Conservation (phyloP, 352 stramenopile genomes). For the Pythium graminicola region DNA sequence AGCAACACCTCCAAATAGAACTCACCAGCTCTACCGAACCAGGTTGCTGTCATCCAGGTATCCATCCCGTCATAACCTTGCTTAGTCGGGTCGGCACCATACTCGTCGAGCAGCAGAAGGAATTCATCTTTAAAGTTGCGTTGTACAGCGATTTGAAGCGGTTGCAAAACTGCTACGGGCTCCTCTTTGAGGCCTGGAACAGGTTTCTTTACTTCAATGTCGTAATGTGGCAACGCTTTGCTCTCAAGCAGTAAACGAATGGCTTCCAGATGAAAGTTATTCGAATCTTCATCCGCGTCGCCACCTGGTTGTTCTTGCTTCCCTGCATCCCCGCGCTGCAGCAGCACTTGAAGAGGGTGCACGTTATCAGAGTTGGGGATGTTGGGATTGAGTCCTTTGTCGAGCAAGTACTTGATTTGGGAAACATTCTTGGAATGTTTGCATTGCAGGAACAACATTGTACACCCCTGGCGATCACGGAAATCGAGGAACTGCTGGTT, state of each 20-base stretch:
- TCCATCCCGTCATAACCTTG: constrained; percentile 38
- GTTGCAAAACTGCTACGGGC: constrained; percentile 29
- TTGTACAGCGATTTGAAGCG: constrained; percentile 54
- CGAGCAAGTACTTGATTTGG: constrained; percentile 61
- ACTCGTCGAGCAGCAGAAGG: constrained; percentile 40
- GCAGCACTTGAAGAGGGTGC: constrained; percentile 55
- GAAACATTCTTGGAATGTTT: constrained; percentile 53
- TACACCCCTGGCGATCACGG: constrained; percentile 60
- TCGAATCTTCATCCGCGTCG: constrained; percentile 8
- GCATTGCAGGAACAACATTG: constrained; percentile 79
- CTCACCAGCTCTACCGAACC: constrained; percentile 29
- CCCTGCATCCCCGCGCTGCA: constrained; percentile 34
- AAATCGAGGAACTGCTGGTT: constrained; percentile 64
- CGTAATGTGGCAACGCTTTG: constrained; percentile 39
- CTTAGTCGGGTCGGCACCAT: constrained; percentile 31
- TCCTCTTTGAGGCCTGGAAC: constrained; percentile 19
- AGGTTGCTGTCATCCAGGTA: constrained; percentile 52
- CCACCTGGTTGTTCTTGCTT: constrained; percentile 2
- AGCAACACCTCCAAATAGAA: constrained; percentile 47
- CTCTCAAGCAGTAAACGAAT: constrained; percentile 47
- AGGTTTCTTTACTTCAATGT: constrained; percentile 28
- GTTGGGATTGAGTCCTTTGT: constrained; percentile 66
- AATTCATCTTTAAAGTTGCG: constrained; percentile 40
- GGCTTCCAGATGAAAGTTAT: constrained; percentile 39
- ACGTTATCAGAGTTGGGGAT: constrained; percentile 53